phyloP scores from a whole-genome alignment of 306 rosid genomes.

The Vachellia collinsii region DNA sequence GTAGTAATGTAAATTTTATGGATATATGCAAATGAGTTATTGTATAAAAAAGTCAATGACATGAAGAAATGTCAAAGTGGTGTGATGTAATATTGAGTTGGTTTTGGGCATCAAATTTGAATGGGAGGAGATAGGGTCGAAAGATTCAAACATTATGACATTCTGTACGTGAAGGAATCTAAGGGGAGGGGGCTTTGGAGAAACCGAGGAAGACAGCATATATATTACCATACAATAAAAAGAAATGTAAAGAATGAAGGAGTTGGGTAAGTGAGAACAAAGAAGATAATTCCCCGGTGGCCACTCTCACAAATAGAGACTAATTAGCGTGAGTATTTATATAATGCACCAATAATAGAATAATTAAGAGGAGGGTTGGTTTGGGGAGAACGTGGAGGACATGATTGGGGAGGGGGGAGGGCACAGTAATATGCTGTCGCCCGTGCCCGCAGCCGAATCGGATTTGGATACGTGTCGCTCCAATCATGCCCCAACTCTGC shows the following conservation, averaged over 20 bases:
- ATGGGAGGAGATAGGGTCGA: background rate
- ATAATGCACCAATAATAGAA: too few relatives aligned
- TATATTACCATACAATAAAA: background rate
- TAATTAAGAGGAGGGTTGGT: background rate
- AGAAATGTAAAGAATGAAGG: background rate
- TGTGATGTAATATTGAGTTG: background rate
- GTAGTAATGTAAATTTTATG: too few relatives aligned
- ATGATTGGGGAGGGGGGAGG: slow-evolving; percentile 41
- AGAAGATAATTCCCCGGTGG: slow-evolving; percentile 14
- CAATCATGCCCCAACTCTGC: background rate
- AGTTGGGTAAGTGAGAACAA: slow-evolving; percentile 1
- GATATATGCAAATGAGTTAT: too few relatives aligned
- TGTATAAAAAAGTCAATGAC: too few relatives aligned
- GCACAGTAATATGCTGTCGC: slow-evolving; percentile 38
- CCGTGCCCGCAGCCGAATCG: slow-evolving; percentile 15
- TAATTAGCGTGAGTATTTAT: background rate
- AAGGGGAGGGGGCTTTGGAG: background rate
- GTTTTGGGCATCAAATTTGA: background rate
- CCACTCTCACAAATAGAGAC: background rate
- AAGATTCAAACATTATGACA: background rate
- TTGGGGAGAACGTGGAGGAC: slow-evolving; percentile 39
- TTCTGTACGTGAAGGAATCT: background rate
- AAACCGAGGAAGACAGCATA: background rate
- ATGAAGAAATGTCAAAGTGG: background rate
- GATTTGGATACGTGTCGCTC: background rate